phyloP scores from a whole-genome alignment of 805 yeast genomes.

The Tetrapisispora iriomotensis region DNA sequence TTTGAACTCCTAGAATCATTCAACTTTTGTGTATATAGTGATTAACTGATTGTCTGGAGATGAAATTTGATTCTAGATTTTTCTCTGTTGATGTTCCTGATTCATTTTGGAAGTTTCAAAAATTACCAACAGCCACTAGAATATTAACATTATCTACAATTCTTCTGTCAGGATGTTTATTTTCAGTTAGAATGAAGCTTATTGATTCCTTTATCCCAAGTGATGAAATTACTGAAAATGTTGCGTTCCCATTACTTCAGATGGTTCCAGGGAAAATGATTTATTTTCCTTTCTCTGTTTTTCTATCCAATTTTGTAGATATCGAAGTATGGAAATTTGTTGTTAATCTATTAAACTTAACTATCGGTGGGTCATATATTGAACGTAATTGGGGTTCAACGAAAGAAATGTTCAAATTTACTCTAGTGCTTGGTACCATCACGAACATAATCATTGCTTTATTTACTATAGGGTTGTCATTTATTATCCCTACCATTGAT shows the following conservation, averaged over 20 bases:
- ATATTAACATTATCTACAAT: constrained; percentile 34
- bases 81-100: constrained; percentile 18
- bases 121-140: constrained; percentile 41
- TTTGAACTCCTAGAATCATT: too few relatives aligned
- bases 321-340: constrained; percentile 38
- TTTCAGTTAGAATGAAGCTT: constrained; percentile 33
- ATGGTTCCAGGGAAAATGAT: constrained; percentile 50
- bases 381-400: constrained; percentile 55
- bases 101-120: constrained; percentile 9
- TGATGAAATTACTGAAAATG: constrained; percentile 5
- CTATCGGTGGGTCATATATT: constrained; percentile 54
- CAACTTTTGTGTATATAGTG: too few relatives aligned
- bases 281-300: constrained; percentile 53
- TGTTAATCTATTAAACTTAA: constrained; percentile 38
- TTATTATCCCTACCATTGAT: constrained; percentile 19
- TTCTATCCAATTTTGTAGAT: constrained; percentile 58
- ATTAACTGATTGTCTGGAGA: too few relatives aligned
- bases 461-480: constrained; percentile 18
- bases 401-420: constrained; percentile 40
- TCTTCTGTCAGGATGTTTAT: constrained; percentile 33
- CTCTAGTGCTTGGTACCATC: constrained; percentile 37
- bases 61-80: constrained; percentile 5
- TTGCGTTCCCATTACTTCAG: constrained; percentile 50
- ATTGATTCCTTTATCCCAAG: constrained; percentile 5
- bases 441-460: constrained; percentile 42